These are phyloP conservation scores for Phytophthora hibernalis DNA, from an alignment of 352 stramenopile genomes.

Conservation along the genomic window DNA sequence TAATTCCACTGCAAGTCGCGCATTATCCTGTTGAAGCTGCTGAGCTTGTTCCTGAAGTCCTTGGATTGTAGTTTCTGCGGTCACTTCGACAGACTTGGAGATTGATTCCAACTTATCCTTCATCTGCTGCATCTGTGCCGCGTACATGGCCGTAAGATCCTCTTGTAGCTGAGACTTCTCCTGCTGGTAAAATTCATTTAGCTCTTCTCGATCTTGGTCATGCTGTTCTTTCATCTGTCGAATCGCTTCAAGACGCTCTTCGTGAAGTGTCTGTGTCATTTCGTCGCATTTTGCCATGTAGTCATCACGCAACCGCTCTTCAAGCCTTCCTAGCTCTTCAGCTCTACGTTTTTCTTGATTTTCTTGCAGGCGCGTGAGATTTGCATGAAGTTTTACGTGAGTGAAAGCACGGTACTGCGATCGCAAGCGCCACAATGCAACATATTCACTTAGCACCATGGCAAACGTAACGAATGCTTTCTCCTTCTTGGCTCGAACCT, in stretches of 20 bases:
- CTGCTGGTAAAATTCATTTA: constrained; percentile 61
- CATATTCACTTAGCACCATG: constrained; percentile 29
- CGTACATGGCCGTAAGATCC: constrained; percentile 44
- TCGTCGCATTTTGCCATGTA: constrained; percentile 72
- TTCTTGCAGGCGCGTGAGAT: background rate
- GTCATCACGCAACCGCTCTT: constrained; percentile 52
- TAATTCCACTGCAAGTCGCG: constrained; percentile 16
- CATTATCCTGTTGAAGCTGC: constrained; percentile 16
- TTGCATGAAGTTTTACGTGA: constrained; percentile 7
- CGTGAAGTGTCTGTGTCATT: constrained; percentile 57
- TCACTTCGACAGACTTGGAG: constrained; percentile 17
- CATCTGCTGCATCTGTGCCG: constrained; percentile 36
- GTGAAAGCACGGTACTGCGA: constrained; percentile 40
- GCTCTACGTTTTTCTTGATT: constrained; percentile 16
- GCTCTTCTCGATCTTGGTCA: constrained; percentile 57
- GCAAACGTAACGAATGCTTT: constrained; percentile 34
- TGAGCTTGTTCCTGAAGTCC: constrained; percentile 1
- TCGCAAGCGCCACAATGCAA: constrained; percentile 24
- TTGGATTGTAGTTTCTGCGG: constrained; percentile 18
- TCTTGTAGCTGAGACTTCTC: constrained; percentile 66
- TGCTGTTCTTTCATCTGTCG: constrained; percentile 49
- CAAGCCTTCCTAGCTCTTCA: constrained; percentile 42
- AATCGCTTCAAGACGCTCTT: constrained; percentile 58
- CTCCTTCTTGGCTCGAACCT: constrained; percentile 39
- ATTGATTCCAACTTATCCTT: constrained; percentile 25